Evolutionary conservation across 805 yeast genomes (phyloP).

Genomic region (Starmerella khaoyaiensis): DNA sequence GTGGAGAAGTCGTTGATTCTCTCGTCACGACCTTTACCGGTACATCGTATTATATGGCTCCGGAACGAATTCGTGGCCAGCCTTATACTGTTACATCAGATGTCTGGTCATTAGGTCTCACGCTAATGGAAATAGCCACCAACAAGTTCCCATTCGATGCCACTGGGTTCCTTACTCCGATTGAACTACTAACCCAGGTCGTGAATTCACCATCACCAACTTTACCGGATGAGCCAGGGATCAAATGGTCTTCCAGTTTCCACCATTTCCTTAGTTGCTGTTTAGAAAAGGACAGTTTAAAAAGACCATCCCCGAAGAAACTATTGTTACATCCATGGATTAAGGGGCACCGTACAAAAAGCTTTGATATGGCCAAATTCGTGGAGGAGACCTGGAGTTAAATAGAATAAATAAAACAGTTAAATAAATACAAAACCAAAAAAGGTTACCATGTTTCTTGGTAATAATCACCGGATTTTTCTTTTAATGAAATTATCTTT

Average conservation of each 20-base stretch:
- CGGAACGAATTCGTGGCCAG: constrained; percentile 90
- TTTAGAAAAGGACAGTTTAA: constrained; percentile 61
- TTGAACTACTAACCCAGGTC: constrained; percentile 70
- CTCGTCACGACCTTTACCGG: constrained; percentile 95
- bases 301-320: constrained; percentile 85
- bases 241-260: constrained; percentile 71
- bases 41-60: constrained; percentile 97
- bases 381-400: constrained; percentile 49
- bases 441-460: constrained; percentile 85
- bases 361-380: constrained; percentile 76
- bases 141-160: constrained; percentile 74
- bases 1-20: constrained; percentile 92
- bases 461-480: constrained; percentile 50
- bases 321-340: constrained; percentile 93
- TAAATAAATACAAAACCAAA: background rate
- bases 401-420: background rate
- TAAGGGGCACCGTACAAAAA: constrained; percentile 54
- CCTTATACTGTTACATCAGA: constrained; percentile 92
- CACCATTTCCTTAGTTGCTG: constrained; percentile 72
- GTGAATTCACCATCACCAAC: constrained; percentile 67
- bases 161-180: constrained; percentile 56
- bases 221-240: constrained; percentile 65
- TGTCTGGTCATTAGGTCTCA: constrained; percentile 91
- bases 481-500: constrained; percentile 43
- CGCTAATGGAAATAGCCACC: constrained; percentile 82